Percentiles rank a stretch among this genome's conserved stretches.
Evolutionary conservation across 768 basidiomycete genomes (phyloP).

Genomic region (Cyathus striatus): DNA sequence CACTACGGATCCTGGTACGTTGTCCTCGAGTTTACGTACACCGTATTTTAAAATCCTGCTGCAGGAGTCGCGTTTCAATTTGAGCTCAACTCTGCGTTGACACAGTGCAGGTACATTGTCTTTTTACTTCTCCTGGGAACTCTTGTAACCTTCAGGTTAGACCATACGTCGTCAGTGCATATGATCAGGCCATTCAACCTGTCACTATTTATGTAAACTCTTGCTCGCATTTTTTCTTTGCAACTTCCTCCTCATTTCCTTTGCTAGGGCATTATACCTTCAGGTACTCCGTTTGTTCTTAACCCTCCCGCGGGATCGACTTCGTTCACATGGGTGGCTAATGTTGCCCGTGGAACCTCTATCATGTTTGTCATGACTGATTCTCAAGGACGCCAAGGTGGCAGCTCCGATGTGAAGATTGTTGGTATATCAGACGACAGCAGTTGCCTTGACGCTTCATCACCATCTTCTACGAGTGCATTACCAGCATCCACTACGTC

Average conservation of each 20-base stretch:
- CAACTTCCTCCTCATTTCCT: background rate
- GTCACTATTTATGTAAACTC: conserved; percentile 46
- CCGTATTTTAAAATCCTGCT: background rate
- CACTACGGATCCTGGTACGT: conserved; percentile 36
- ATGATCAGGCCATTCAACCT: conserved; percentile 41
- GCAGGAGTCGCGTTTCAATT: conserved; percentile 38
- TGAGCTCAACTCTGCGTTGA: conserved; percentile 43
- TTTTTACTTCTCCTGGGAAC: conserved; percentile 3
- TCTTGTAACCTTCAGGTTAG: conserved; percentile 23
- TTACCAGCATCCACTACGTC: conserved; percentile 10
- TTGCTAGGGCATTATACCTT: conserved; percentile 56
- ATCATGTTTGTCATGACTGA: conserved; percentile 56
- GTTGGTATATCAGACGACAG: conserved; percentile 43
- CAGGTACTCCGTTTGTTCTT: conserved; percentile 46
- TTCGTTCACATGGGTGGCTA: conserved; percentile 49
- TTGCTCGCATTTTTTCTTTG: background rate
- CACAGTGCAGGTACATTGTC: conserved; percentile 54
- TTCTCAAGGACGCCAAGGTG: conserved; percentile 45
- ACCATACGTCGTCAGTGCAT: conserved; percentile 41
- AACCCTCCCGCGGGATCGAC: conserved; percentile 30
- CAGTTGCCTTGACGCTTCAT: conserved; percentile 46
- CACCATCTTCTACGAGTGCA: conserved; percentile 44
- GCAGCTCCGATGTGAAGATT: conserved; percentile 46
- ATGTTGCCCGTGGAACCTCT: conserved; percentile 53
- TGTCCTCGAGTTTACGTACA: background rate